phyloP scores from a whole-genome alignment of 345 rosid genomes.

The Clausena lansium region DNA sequence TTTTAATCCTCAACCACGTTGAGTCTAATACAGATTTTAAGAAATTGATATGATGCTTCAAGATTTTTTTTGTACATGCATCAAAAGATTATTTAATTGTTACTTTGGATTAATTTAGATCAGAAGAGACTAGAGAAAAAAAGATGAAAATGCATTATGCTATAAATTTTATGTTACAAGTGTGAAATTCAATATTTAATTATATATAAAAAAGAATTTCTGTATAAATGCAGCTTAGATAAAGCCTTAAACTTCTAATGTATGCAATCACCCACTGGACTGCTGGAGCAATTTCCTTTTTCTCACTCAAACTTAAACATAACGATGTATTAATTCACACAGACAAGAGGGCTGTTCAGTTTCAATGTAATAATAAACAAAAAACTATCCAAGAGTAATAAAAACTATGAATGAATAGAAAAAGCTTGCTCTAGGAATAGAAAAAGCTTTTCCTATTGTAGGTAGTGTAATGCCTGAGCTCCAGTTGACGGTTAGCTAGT shows the following conservation, averaged over 20 bases:
- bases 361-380: background rate
- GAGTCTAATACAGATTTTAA: too few relatives aligned
- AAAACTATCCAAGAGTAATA: background rate
- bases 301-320: background rate
- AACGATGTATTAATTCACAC: background rate
- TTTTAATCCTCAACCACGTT: too few relatives aligned
- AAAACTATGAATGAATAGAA: background rate
- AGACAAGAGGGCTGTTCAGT: background rate
- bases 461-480: background rate
- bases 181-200: too few relatives aligned
- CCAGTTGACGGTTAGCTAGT: background rate
- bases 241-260: background rate
- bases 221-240: background rate
- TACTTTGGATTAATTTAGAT: too few relatives aligned
- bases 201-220: too few relatives aligned
- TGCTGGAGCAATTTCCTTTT: background rate
- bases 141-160: too few relatives aligned
- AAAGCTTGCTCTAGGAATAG: background rate
- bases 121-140: too few relatives aligned
- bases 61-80: too few relatives aligned
- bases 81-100: too few relatives aligned
- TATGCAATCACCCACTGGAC: background rate
- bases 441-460: conserved; percentile 2
- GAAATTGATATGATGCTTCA: fast-evolving
- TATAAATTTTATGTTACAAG: too few relatives aligned